Conservation (phyloP, 441 rosid genomes). For the Capsella rubella region DNA sequence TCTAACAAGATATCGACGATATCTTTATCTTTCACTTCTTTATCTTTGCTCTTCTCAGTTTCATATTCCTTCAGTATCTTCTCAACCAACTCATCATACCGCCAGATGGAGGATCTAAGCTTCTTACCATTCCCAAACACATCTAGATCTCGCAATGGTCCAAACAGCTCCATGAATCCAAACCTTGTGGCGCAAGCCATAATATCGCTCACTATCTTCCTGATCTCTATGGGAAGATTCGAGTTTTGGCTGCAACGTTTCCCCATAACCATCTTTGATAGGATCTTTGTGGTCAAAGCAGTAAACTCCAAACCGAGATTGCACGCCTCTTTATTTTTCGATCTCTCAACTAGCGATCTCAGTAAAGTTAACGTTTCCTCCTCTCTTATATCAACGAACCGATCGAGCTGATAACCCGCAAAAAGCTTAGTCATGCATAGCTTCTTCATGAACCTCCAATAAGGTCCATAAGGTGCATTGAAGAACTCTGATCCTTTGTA, state of each 20-base stretch:
- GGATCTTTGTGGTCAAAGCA: constrained; percentile 50
- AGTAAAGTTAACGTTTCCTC: constrained; percentile 53
- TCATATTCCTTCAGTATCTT: constrained; percentile 57
- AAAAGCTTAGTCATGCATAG: constrained; percentile 56
- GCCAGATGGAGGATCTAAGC: constrained; percentile 45
- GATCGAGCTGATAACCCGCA: constrained; percentile 49
- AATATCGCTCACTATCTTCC: constrained; percentile 47
- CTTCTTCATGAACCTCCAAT: constrained; percentile 63
- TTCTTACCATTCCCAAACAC: constrained; percentile 62
- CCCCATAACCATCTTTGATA: constrained; percentile 57
- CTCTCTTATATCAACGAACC: constrained; percentile 51
- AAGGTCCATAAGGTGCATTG: constrained; percentile 49
- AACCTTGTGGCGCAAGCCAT: constrained; percentile 54
- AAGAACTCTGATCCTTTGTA: constrained; percentile 54
- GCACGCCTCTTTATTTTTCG: constrained; percentile 47
- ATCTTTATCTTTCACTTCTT: constrained; percentile 51
- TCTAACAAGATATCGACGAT: constrained; percentile 66
- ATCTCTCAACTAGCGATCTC: constrained; percentile 44
- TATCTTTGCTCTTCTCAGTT: constrained; percentile 32
- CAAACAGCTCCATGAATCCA: constrained; percentile 53
- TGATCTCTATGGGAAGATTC: constrained; percentile 49
- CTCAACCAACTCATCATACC: constrained; percentile 53
- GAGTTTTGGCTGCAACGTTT: constrained; percentile 46
- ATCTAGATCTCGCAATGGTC: constrained; percentile 59
- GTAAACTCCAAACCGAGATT: constrained; percentile 56